Evolutionary conservation across 73 alveolate species (phyloP), one percentile per base, ranked within the genome.

Genomic region (Tetrahymena borealis): DNA sequence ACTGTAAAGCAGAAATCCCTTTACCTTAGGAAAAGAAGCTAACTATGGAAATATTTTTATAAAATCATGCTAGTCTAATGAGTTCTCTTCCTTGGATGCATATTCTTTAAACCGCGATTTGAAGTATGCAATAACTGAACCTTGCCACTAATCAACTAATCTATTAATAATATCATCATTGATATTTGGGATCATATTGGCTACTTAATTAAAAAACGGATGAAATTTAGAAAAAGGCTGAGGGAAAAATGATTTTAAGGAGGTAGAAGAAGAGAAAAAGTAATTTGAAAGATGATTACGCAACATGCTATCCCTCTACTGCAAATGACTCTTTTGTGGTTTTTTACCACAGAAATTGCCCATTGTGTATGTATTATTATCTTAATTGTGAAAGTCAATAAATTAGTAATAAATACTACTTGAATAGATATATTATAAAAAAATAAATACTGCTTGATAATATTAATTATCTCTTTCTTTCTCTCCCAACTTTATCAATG

Each of bases 291-390:
- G 28, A 3, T 60, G 85, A 24, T 60, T 60, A 60, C 85, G 85
- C 85, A 60, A 60, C 85, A 60, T 60, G 85, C 28, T 60, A 60
- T 60, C 85, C 85, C 85, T 60, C 37, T 60, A 60, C 28, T 60
- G 85, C n/a, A 18, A 60, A 60, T 60, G 85, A 60, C 85, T 60
- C 35, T 60, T 60, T 60, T 60, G 85, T 60, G 85, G 85, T 28
- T 60, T 60, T 60, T 60, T 60, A 60, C 85, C 85, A 60, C 85
- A 60, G 85, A 60, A 60, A 60, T 60, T 60, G 85, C 85, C 85
- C 85, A 60, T 60, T 3, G 85, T 60, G 85, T 60, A 60, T n/a
- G n/a, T n/a, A n/a, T n/a, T n/a, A n/a, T 60, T 2, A 60, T 60
- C 85, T 60, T 60, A 60, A 60, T 60, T 60, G n/a, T 60, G 85